Evolutionary conservation across 768 basidiomycete genomes (phyloP).

Genomic region (Serendipita vermifera): DNA sequence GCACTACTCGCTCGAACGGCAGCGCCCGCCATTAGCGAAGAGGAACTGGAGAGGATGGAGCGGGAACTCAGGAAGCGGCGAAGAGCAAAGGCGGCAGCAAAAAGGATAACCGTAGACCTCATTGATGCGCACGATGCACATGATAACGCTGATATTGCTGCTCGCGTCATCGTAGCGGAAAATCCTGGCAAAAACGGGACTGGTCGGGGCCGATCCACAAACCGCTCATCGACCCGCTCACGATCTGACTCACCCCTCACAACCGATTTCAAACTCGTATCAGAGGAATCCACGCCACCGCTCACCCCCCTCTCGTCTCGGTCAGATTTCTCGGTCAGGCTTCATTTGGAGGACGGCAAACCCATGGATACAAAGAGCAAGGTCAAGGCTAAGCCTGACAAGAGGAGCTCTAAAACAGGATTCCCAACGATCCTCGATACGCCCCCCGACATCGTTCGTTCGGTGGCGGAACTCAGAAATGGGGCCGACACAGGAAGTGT

Average conservation of each 20-base stretch:
- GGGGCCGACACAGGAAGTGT: too few species aligned
- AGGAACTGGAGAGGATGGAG: not conserved
- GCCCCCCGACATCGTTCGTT: too few species aligned
- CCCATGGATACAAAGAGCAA: too few species aligned
- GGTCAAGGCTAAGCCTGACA: too few species aligned
- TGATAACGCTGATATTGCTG: not conserved
- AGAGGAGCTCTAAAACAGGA: too few species aligned
- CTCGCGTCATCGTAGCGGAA: not conserved
- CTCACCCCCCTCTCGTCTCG: not conserved
- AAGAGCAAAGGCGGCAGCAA: too few species aligned
- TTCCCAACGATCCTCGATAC: too few species aligned
- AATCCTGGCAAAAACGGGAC: not conserved
- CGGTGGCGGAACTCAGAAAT: too few species aligned
- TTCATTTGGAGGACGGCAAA: too few species aligned
- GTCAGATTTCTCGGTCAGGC: not conserved
- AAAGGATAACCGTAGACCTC: too few species aligned
- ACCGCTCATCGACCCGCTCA: not conserved
- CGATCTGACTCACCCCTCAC: not conserved
- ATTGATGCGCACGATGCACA: too few species aligned
- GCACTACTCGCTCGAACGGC: slow-evolving; percentile 2
- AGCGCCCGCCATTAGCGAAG: not conserved
- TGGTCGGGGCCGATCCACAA: too few species aligned
- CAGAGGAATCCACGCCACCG: slow-evolving; percentile 2
- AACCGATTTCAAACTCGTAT: not conserved
- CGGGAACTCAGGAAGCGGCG: not conserved